Evolutionary conservation across 352 stramenopile genomes (phyloP), one percentile per base, ranked within the genome.

Genomic region (Globisporangium carolinianum): DNA sequence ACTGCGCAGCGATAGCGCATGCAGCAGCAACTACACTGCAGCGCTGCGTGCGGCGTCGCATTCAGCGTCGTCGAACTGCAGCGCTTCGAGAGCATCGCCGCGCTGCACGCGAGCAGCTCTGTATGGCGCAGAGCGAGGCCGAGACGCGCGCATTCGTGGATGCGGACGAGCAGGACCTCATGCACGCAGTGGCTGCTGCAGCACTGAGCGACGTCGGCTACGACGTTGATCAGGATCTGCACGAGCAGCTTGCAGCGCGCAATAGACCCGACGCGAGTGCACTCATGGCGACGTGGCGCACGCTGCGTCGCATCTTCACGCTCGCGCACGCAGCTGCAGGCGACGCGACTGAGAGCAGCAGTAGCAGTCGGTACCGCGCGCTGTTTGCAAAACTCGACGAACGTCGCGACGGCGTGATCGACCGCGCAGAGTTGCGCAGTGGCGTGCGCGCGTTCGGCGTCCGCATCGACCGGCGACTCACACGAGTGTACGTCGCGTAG

Each of bases 391-490:
- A 68, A n/a, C 64, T 90, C 0, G 80, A 90, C 60, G 53, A 62
- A 9, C 73, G 75, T 12, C 62, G 65, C 39, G 72, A 85, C 43
- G 74, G 79, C 5, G 64, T 83, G 3, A 58, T 93, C 2, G 80
- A 93, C 61, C 76, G 83, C 6, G 73, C 76, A 6, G 74, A 87
- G 43, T 70, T 93, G 56, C 76, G 80, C 32, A n/a, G 69, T 17
- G 80, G 80, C 0, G 53, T 75, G 14, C 62, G 66, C 18, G 61
- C 62, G 37, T 84, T 89, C 17, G 72, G 77, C 0, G 53, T 93
- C 9, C 65, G 76, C 5, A 68, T 93, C 14, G 67, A 86, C 53
- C 73, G 83, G 1, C 75, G 75, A 35, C 69, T 91, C 59, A 86
- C 80, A 6, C 74, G 83, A 39, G 76, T 74, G 68, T 87, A 72